Conservation (phyloP, 2,329 filamentous ascomycete species). For the Aulographum hederae region DNA sequence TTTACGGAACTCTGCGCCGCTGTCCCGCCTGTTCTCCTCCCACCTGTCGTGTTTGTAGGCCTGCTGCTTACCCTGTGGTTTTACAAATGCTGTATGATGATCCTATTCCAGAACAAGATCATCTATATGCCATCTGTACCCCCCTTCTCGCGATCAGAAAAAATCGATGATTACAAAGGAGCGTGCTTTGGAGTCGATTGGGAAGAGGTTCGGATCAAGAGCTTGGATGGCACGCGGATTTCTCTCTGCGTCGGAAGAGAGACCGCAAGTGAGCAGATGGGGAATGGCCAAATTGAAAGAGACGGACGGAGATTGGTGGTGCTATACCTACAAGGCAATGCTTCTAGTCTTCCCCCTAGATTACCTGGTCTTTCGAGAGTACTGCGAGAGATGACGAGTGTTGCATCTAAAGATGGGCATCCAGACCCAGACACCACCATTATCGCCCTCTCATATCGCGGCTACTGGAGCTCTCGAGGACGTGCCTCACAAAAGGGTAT, state of each 20-base stretch:
- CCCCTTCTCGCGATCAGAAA: slow-evolving; percentile 48
- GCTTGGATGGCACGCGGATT: slow-evolving; percentile 47
- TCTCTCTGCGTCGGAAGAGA: slow-evolving; percentile 39
- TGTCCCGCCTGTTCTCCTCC: slow-evolving; percentile 33
- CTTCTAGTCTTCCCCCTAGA: slow-evolving; percentile 25
- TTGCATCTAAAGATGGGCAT: slow-evolving; percentile 4
- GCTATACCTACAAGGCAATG: too few species aligned
- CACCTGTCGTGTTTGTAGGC: slow-evolving; percentile 47
- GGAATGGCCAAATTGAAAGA: too few species aligned
- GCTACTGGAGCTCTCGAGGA: slow-evolving; percentile 63
- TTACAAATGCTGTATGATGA: slow-evolving; percentile 52
- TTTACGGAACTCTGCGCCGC: too few species aligned
- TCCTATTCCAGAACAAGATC: slow-evolving; percentile 64
- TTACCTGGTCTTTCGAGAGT: slow-evolving; percentile 27
- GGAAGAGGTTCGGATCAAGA: slow-evolving; percentile 42
- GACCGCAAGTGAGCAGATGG: too few species aligned
- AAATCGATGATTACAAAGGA: slow-evolving; percentile 41
- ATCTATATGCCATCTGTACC: slow-evolving; percentile 66
- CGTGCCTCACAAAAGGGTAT: slow-evolving; percentile 53
- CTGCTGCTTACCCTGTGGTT: slow-evolving; percentile 46
- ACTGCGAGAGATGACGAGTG: slow-evolving; percentile 13
- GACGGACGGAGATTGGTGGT: too few species aligned
- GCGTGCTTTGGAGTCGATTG: slow-evolving; percentile 46
- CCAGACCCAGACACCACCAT: slow-evolving; percentile 16
- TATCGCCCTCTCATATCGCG: slow-evolving; percentile 40